A percentile compares a stretch with the other conserved stretches of the same genome.
phyloP scores from a whole-genome alignment of 1,139 yeast genomes.

The Lodderomyces elongisporus region DNA sequence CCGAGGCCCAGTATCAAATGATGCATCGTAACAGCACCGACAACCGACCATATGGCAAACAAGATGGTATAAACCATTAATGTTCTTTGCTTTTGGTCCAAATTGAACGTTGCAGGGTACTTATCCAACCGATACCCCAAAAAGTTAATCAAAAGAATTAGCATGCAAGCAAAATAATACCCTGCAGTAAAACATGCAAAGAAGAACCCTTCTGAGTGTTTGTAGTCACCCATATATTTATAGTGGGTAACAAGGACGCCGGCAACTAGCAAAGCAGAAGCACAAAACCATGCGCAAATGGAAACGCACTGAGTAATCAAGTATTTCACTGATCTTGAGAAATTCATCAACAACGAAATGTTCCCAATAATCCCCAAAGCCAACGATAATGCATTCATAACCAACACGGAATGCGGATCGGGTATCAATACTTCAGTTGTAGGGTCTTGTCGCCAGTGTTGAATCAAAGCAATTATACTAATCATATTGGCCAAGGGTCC shows the following conservation, averaged over 20 bases:
- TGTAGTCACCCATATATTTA: slow-evolving; percentile 12
- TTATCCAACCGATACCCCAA: slow-evolving; percentile 53
- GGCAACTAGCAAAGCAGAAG: slow-evolving; percentile 46
- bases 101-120: slow-evolving; percentile 66
- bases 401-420: slow-evolving; percentile 40
- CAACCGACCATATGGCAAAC: slow-evolving; percentile 63
- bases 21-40: slow-evolving; percentile 55
- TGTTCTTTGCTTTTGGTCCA: slow-evolving; percentile 62
- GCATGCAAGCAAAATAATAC: slow-evolving; percentile 53
- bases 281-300: slow-evolving; percentile 58
- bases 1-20: slow-evolving; percentile 27
- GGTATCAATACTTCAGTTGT: slow-evolving; percentile 19
- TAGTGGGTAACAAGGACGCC: slow-evolving; percentile 37
- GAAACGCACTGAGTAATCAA: slow-evolving; percentile 55
- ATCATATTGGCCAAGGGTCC: slow-evolving; percentile 76
- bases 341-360: slow-evolving; percentile 59
- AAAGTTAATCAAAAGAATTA: slow-evolving; percentile 52
- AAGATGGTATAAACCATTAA: slow-evolving; percentile 65
- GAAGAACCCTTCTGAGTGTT: slow-evolving; percentile 67
- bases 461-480: slow-evolving; percentile 66
- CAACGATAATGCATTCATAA: slow-evolving; percentile 58
- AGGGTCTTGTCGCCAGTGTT: slow-evolving; percentile 53
- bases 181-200: slow-evolving; percentile 62
- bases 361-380: slow-evolving; percentile 64
- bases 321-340: slow-evolving; percentile 54